Conservation (phyloP, 306 rosid genomes). For the Carpinus fangiana region DNA sequence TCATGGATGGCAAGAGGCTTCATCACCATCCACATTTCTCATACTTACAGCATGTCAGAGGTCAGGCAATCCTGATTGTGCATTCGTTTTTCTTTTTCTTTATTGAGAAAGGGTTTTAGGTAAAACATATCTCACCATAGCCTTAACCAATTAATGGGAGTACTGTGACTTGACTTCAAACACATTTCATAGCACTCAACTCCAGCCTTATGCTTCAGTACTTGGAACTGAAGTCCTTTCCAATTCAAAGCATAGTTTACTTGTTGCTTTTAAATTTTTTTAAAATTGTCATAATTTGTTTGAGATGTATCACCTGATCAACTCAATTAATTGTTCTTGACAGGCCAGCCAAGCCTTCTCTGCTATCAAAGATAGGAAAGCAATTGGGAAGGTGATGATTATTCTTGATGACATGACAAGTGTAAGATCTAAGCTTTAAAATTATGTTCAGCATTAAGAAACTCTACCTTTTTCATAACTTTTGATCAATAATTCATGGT, state of each 20-base stretch:
- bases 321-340: conserved; percentile 29
- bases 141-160: not conserved
- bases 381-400: conserved; percentile 83
- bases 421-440: conserved; percentile 63
- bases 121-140: not conserved
- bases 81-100: conserved; percentile 16
- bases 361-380: conserved; percentile 84
- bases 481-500: not conserved
- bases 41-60: conserved; percentile 66
- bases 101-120: not conserved
- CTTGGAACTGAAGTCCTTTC: not conserved
- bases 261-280: not conserved
- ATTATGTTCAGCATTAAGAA: conserved; percentile 1
- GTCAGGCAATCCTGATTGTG: conserved; percentile 43
- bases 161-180: not conserved
- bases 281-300: not conserved
- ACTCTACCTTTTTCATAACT: not conserved
- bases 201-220: not conserved
- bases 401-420: conserved; percentile 52
- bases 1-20: conserved; percentile 78
- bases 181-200: not conserved
- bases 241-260: not conserved
- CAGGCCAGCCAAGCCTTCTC: conserved; percentile 89
- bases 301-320: conserved; percentile 16
- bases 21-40: conserved; percentile 79